phyloP scores from a whole-genome alignment of 192 early-diverging fungal genomes.

The Podila epigama region DNA sequence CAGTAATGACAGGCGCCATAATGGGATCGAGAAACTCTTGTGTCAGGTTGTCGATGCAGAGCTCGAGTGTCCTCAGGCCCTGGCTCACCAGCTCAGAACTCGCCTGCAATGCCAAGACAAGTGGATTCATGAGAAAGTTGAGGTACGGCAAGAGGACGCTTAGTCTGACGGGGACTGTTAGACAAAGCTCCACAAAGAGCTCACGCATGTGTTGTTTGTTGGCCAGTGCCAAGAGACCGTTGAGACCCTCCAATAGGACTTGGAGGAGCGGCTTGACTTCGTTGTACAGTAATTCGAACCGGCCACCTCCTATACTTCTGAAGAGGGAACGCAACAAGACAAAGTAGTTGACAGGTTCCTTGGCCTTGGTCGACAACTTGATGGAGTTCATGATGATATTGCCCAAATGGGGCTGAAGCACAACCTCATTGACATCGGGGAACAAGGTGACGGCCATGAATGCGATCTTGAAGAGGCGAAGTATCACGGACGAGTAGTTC shows the following conservation, averaged over 20 bases:
- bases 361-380: slow-evolving; percentile 82
- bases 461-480: slow-evolving; percentile 91
- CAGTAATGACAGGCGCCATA: slow-evolving; percentile 90
- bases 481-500: slow-evolving; percentile 73
- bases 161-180: slow-evolving; percentile 96
- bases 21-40: slow-evolving; percentile 98
- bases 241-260: slow-evolving; percentile 91
- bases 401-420: slow-evolving; percentile 92
- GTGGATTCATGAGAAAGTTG: slow-evolving; percentile 93
- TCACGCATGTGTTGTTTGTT: slow-evolving; percentile 88
- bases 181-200: slow-evolving; percentile 96
- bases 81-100: slow-evolving; percentile 95
- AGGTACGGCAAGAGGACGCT: slow-evolving; percentile 93
- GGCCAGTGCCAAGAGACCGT: slow-evolving; percentile 78
- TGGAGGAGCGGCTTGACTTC: slow-evolving; percentile 95
- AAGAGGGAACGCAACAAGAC: slow-evolving; percentile 89
- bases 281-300: slow-evolving; percentile 94
- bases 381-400: slow-evolving; percentile 91
- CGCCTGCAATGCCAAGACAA: slow-evolving; percentile 91
- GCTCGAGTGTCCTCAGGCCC: slow-evolving; percentile 93
- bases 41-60: slow-evolving; percentile 98
- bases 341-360: slow-evolving; percentile 93
- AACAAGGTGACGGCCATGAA: slow-evolving; percentile 94
- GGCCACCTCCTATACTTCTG: slow-evolving; percentile 95
- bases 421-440: slow-evolving; percentile 89